These are phyloP conservation scores for Solanum appendiculatum DNA, from an alignment of 257 asterid species.

Conservation along the genomic window DNA sequence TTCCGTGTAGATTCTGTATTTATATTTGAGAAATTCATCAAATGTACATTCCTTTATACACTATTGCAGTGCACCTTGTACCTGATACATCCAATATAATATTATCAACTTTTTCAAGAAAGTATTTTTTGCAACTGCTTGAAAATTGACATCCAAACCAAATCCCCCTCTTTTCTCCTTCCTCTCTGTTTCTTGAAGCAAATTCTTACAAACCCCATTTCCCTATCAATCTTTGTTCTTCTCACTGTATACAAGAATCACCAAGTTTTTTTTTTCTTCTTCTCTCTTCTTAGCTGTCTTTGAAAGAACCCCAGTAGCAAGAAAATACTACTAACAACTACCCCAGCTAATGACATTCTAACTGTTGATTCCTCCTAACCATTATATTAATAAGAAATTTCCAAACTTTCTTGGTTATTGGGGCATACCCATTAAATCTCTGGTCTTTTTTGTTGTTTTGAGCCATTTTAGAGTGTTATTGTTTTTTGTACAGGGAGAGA, in stretches of 20 bases:
- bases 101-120: not conserved
- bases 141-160: slow-evolving; percentile 16
- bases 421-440: not conserved
- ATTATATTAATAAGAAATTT: not conserved
- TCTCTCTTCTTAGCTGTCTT: not conserved
- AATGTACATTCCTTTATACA: not conserved
- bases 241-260: not conserved
- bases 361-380: slow-evolving; percentile 21
- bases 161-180: not conserved
- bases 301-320: slow-evolving; percentile 29
- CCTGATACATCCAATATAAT: not conserved
- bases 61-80: not conserved
- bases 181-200: slow-evolving; percentile 27
- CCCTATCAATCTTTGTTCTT: not conserved
- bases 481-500: not conserved
- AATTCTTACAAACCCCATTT: slow-evolving; percentile 13
- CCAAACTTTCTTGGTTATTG: not conserved
- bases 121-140: slow-evolving; percentile 4
- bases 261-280: slow-evolving; percentile 3
- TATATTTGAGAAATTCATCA: not conserved
- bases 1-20: not conserved
- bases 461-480: not conserved
- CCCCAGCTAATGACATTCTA: slow-evolving; percentile 38
- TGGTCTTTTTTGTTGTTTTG: not conserved
- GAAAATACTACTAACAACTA: slow-evolving; percentile 31